Evolutionary conservation across 495 filamentous ascomycete genomes (phyloP), one percentile per base, ranked within the genome.

Genomic region (Neurospora pannonica): DNA sequence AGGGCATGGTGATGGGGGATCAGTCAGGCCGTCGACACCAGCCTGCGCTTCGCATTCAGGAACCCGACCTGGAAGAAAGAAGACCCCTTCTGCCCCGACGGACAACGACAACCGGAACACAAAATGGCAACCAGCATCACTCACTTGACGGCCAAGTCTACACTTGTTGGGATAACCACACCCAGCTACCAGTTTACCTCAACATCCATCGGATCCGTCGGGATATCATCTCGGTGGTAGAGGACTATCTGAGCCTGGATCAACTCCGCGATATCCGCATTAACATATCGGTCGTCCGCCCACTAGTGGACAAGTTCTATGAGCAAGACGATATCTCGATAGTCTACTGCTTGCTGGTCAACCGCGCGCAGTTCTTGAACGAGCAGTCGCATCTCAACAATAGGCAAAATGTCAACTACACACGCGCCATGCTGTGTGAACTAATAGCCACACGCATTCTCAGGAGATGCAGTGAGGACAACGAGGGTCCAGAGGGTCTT

Each of bases 341-440:
- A 46, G 81, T 83, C 42, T 93, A 92, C 79, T 92, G 90, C 77
- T 85, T 93, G 46, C 86, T 93, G 11, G 91, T 93, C 72, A 93
- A 93, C 78, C 84, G 90, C 37, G 85, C 87, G 4, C 89, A 92
- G 74, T 93, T 93, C 79, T 83, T 92, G 17, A 83, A 87, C 43
- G 90, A 93, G 76, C 91, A 92, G 79, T 81, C 84, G 1, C 88
- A 88, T 76, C 86, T 92, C 78, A 84, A 86, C 74, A 92, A 93
- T 75, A 88, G 88, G 74, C 90, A 92, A 78, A 92, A 90, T 71
- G 91, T 93, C 72, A 87, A 90, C 79, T 87, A 85, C 70, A 91
- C 90, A 8, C 83, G 91, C 70, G 91, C 90, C 28, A 84, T 84
- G 54, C 85, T 93, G 28, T 93, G 91, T 78, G 91, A 93, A 79